Conservation (phyloP, 2,329 filamentous ascomycete species). For the Bisporella sp. region DNA sequence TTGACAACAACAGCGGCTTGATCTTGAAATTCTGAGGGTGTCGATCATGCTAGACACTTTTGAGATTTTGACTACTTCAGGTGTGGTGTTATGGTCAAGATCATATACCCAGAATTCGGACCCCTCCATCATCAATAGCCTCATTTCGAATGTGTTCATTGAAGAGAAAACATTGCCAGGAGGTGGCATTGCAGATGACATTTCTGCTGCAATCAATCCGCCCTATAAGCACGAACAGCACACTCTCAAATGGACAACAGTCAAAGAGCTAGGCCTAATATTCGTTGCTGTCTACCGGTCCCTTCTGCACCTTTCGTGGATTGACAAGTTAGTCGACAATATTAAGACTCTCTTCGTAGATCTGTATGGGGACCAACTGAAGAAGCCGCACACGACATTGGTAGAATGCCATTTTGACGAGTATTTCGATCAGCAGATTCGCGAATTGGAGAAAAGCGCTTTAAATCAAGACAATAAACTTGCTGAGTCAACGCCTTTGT, state of each 20-base stretch:
- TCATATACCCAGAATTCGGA: conserved; percentile 69
- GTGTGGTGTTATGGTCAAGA: conserved; percentile 94
- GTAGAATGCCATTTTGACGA: conserved; percentile 81
- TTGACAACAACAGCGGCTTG: too few relatives aligned
- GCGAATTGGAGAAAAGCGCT: conserved; percentile 63
- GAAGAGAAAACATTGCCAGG: conserved; percentile 71
- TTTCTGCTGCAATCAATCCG: conserved; percentile 57
- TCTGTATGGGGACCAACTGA: conserved; percentile 82
- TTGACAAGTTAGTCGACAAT: conserved; percentile 93
- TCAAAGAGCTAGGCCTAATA: conserved; percentile 88
- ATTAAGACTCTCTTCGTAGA: conserved; percentile 88
- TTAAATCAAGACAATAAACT: conserved; percentile 21
- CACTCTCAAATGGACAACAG: conserved; percentile 86
- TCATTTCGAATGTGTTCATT: conserved; percentile 96
- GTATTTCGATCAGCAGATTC: conserved; percentile 91
- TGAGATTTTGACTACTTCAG: conserved; percentile 91
- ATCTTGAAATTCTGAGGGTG: not conserved
- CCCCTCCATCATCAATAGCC: conserved; percentile 82
- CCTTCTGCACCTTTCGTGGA: conserved; percentile 90
- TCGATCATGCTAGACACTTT: conserved; percentile 83
- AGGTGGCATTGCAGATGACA: conserved; percentile 51
- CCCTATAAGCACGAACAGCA: conserved; percentile 88
- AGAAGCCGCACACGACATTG: conserved; percentile 69
- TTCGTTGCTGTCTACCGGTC: conserved; percentile 98
- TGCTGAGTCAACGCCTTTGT: conserved; percentile 18